Evolutionary conservation across 192 early-diverging fungal species (phyloP).

Genomic region (Glomus cerebriforme): DNA sequence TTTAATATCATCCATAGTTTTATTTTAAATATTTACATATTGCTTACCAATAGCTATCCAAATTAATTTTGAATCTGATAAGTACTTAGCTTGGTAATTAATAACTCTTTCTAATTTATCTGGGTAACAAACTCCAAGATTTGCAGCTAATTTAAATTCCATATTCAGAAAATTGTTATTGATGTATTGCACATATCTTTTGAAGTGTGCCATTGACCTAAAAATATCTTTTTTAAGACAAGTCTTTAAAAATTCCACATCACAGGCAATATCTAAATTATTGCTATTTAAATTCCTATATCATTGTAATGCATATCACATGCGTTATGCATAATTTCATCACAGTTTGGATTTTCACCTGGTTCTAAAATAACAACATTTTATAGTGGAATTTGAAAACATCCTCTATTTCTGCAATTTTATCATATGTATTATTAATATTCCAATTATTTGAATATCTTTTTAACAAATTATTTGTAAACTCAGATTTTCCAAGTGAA

Average conservation of each 20-base stretch:
- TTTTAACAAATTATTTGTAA: no score
- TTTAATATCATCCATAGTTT: neutral
- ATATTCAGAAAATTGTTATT: neutral
- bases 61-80: neutral
- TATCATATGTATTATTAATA: neutral
- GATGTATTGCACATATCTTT: neutral
- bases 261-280: neutral
- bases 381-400: neutral
- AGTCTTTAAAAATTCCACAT: conserved; percentile 15
- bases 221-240: neutral
- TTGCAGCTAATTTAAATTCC: neutral
- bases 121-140: neutral
- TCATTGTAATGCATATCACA: conserved; percentile 3
- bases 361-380: conserved; percentile 14
- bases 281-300: neutral
- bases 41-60: neutral
- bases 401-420: neutral
- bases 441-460: neutral
- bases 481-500: neutral
- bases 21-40: neutral
- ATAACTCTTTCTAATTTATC: conserved; percentile 18
- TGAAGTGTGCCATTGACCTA: neutral
- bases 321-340: neutral
- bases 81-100: neutral
- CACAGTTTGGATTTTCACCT: neutral